These are phyloP conservation scores for Candida broadrunensis DNA, from an alignment of 805 yeast genomes.

Conservation along the genomic window DNA sequence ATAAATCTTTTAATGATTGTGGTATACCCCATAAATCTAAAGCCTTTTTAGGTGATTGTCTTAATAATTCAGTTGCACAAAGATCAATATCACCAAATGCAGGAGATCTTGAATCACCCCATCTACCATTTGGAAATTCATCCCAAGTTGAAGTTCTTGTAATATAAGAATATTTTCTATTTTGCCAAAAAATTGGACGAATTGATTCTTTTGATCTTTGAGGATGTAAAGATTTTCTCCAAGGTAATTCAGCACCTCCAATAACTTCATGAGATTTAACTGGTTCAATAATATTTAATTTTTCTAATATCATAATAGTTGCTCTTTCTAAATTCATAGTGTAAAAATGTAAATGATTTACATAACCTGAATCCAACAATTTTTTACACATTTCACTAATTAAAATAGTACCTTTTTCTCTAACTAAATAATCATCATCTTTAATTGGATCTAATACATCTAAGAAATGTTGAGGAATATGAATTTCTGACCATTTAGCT, in stretches of 20 bases:
- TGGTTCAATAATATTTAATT: conserved; percentile 54
- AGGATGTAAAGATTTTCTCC: conserved; percentile 88
- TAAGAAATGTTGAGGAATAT: conserved; percentile 71
- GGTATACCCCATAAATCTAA: conserved; percentile 90
- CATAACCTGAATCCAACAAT: conserved; percentile 64
- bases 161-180: conserved; percentile 85
- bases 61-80: conserved; percentile 72
- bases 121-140: conserved; percentile 97
- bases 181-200: conserved; percentile 95
- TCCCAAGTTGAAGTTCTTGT: conserved; percentile 93
- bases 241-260: conserved; percentile 57
- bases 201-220: conserved; percentile 76
- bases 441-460: conserved; percentile 74
- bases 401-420: conserved; percentile 80
- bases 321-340: conserved; percentile 97
- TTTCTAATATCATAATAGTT: conserved; percentile 82
- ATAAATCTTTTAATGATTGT: conserved; percentile 52
- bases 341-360: conserved; percentile 89
- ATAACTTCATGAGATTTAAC: conserved; percentile 36
- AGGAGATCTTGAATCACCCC: conserved; percentile 98
- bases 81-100: conserved; percentile 91
- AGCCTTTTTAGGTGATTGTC: conserved; percentile 80
- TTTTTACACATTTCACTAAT: conserved; percentile 80
- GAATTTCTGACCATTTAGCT: conserved; percentile 89
- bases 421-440: conserved; percentile 85